phyloP scores from a whole-genome alignment of 495 filamentous ascomycete genomes.

The Xylaria intraflava region DNA sequence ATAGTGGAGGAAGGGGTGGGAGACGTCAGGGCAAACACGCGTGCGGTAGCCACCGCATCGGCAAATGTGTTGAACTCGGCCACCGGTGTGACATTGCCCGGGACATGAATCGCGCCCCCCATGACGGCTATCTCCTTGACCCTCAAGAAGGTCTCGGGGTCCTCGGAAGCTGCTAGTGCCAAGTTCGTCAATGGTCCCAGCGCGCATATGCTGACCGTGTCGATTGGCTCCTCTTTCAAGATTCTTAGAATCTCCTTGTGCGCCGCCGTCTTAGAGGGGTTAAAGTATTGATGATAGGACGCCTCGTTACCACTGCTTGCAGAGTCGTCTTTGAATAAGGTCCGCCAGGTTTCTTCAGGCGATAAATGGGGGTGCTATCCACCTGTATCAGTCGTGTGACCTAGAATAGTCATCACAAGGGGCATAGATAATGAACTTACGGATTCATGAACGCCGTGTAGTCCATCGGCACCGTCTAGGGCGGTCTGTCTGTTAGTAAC shows the following conservation, averaged over 20 bases:
- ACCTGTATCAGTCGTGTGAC: not conserved
- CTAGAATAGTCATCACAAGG: not conserved
- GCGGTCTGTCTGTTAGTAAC: not conserved
- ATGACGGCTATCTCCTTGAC: constrained; percentile 93
- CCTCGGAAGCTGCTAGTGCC: constrained; percentile 76
- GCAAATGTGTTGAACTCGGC: constrained; percentile 84
- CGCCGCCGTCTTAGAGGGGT: constrained; percentile 60
- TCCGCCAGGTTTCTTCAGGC: constrained; percentile 76
- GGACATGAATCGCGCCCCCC: constrained; percentile 75
- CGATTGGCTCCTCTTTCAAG: constrained; percentile 66
- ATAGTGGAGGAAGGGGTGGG: constrained; percentile 60
- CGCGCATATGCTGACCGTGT: constrained; percentile 83
- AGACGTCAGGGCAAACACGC: constrained; percentile 85
- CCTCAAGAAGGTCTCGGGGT: constrained; percentile 77
- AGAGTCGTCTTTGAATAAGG: constrained; percentile 60
- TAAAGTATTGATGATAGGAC: constrained; percentile 54
- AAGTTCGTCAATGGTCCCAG: constrained; percentile 89
- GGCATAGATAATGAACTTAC: constrained; percentile 43
- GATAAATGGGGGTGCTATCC: constrained; percentile 80
- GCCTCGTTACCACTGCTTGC: constrained; percentile 32
- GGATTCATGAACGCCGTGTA: constrained; percentile 79
- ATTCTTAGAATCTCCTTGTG: constrained; percentile 81
- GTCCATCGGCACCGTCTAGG: constrained; percentile 80
- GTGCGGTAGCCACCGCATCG: constrained; percentile 75
- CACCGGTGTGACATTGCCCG: constrained; percentile 74